These are phyloP conservation scores for Nicotiana obtusifolia DNA, from an alignment of 257 asterid genomes.

Conservation along the genomic window DNA sequence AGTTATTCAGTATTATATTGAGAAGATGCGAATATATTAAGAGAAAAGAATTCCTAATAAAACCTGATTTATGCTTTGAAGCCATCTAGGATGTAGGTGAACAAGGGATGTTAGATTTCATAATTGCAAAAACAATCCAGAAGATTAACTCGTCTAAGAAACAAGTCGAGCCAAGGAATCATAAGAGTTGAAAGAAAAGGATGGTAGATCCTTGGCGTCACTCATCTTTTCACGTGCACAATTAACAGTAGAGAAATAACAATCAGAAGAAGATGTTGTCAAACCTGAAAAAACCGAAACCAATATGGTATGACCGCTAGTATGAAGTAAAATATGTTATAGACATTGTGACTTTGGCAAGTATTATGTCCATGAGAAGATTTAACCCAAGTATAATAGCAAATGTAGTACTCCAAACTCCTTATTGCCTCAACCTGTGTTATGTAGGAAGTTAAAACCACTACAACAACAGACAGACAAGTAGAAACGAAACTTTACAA, in stretches of 20 bases:
- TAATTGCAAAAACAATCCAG: neutral
- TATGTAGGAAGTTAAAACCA: constrained; percentile 18
- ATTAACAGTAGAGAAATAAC: neutral
- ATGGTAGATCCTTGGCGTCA: neutral
- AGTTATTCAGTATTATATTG: neutral
- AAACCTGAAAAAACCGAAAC: constrained; percentile 86
- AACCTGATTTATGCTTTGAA: neutral
- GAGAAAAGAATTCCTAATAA: neutral
- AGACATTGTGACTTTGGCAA: constrained; percentile 43
- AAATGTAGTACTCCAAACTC: constrained; percentile 68
- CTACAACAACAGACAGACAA: neutral
- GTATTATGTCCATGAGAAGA: constrained; percentile 26
- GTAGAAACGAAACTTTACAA: constrained; percentile 5
- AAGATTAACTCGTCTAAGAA: neutral
- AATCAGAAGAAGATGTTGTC: neutral
- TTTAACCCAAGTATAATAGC: constrained; percentile 53
- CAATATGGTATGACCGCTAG: constrained; percentile 73
- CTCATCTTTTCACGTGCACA: neutral
- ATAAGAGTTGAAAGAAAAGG: neutral
- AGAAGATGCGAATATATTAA: neutral
- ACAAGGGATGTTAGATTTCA: neutral
- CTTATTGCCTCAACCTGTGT: constrained; percentile 73
- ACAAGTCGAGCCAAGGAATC: neutral
- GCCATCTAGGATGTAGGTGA: neutral
- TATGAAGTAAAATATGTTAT: constrained; percentile 58